phyloP scores from a whole-genome alignment of 129 eudicot genomes.

The Cynara cardunculus region DNA sequence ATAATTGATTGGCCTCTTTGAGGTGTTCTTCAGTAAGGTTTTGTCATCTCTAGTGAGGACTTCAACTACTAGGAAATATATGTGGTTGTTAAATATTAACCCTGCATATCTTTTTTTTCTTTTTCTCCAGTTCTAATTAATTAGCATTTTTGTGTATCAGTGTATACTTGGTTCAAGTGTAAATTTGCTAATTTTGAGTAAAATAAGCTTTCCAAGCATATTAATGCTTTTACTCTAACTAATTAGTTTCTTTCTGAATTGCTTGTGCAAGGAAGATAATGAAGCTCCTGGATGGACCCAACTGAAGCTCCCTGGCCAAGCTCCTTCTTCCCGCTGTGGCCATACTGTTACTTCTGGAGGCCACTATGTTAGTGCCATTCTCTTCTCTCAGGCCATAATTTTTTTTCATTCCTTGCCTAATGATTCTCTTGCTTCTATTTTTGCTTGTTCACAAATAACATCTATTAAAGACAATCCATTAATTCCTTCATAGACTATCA shows the following conservation, averaged over 20 bases:
- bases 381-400: neutral
- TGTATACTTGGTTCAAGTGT: neutral
- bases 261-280: slow-evolving; percentile 85
- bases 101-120: neutral
- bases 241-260: slow-evolving; percentile 16
- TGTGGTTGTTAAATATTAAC: neutral
- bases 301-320: slow-evolving; percentile 96
- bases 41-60: neutral
- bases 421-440: neutral
- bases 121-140: neutral
- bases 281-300: slow-evolving; percentile 99
- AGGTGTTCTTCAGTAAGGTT: neutral
- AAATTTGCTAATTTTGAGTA: neutral
- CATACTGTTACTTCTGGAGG: slow-evolving; percentile 95
- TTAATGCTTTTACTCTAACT: neutral
- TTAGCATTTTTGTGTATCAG: neutral
- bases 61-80: neutral
- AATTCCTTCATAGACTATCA: neutral
- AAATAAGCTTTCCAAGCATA: neutral
- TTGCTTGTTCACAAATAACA: neutral
- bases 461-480: neutral
- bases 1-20: neutral
- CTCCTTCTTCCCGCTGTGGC: slow-evolving; percentile 95
- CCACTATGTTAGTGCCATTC: slow-evolving; percentile 53
- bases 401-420: neutral